Conservation (phyloP, 768 basidiomycete genomes). For the Lyophyllum shimeji region DNA sequence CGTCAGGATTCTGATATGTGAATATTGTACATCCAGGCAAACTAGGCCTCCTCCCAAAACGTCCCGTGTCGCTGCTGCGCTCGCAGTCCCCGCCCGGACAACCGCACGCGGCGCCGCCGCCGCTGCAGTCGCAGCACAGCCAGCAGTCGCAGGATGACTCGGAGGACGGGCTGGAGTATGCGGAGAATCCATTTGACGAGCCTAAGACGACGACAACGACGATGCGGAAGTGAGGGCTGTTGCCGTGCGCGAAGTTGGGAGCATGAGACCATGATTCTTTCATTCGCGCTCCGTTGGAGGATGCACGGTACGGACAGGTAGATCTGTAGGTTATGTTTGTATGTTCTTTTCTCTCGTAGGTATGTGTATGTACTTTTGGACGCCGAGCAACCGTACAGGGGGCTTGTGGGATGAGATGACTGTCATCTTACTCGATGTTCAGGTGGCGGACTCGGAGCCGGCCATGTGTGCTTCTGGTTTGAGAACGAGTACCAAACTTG, state of each 20-base stretch:
- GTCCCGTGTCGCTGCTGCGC: constrained; percentile 62
- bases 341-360: neutral
- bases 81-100: constrained; percentile 27
- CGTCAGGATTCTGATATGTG: neutral
- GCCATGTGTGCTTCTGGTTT: neutral
- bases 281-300: neutral
- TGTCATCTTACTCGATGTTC: too few relatives aligned
- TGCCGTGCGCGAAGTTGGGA: too few relatives aligned
- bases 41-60: constrained; percentile 71
- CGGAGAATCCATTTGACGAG: constrained; percentile 76
- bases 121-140: constrained; percentile 13
- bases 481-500: too few relatives aligned
- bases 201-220: constrained; percentile 1
- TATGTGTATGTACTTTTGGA: neutral
- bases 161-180: constrained; percentile 69
- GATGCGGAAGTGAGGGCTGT: constrained; percentile 13
- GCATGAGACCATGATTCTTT: neutral
- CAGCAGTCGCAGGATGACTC: constrained; percentile 38
- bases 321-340: neutral
- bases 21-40: constrained; percentile 52
- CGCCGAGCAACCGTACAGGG: too few relatives aligned
- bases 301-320: neutral
- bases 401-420: too few relatives aligned
- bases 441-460: too few relatives aligned
- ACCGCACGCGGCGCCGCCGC: too few relatives aligned